These are phyloP conservation scores for Heterotrichella gracilis DNA, from an alignment of 352 stramenopile genomes.

Conservation along the genomic window DNA sequence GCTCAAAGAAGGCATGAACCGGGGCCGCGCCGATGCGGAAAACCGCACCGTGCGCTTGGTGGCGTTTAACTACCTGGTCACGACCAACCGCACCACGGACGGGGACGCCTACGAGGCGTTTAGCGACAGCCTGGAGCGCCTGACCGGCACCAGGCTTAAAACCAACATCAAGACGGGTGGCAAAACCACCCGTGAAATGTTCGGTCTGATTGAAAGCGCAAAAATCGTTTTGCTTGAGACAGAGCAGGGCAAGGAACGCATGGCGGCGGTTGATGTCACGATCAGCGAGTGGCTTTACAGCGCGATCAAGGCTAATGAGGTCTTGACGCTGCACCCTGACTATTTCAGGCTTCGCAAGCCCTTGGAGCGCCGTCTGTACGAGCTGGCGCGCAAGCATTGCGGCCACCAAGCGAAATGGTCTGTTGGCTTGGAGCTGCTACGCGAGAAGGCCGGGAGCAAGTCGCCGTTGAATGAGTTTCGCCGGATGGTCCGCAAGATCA, in stretches of 20 bases:
- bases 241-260: background rate
- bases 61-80: background rate
- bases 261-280: background rate
- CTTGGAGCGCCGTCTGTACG: background rate
- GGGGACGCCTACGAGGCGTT: background rate
- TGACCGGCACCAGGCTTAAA: background rate
- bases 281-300: background rate
- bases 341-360: background rate
- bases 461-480: background rate
- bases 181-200: conserved; percentile 1
- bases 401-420: background rate
- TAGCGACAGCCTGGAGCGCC: background rate
- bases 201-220: background rate
- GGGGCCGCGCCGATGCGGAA: background rate
- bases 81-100: background rate
- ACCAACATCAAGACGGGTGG: background rate
- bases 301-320: background rate
- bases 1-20: background rate
- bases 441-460: background rate
- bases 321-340: background rate
- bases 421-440: background rate
- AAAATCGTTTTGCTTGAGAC: conserved; percentile 6
- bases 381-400: background rate
- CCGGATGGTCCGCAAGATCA: background rate
- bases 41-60: background rate